phyloP scores from a whole-genome alignment of 2,329 filamentous ascomycete species.

The Nannizziopsis barbatae region DNA sequence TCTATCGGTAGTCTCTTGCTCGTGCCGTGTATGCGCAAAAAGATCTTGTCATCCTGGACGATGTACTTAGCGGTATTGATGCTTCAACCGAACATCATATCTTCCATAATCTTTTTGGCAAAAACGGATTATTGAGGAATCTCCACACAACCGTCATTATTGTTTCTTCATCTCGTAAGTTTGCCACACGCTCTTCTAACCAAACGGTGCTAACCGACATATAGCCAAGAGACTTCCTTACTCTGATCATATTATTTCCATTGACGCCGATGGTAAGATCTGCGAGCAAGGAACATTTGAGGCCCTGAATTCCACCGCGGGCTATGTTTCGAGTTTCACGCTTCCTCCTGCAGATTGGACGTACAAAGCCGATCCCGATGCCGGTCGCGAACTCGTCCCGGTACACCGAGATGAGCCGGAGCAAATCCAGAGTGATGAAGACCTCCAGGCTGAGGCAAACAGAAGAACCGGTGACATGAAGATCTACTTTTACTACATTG shows the following conservation, averaged over 20 bases:
- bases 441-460: slow-evolving; percentile 21
- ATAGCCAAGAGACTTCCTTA: slow-evolving; percentile 32
- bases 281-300: slow-evolving; percentile 34
- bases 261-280: slow-evolving; percentile 30
- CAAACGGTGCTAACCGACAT: slow-evolving; percentile 10
- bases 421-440: slow-evolving; percentile 14
- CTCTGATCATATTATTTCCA: slow-evolving; percentile 34
- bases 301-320: slow-evolving; percentile 26
- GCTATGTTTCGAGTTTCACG: slow-evolving; percentile 34
- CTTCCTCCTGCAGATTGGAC: slow-evolving; percentile 26
- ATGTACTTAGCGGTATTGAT: slow-evolving; percentile 44
- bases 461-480: slow-evolving; percentile 32
- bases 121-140: slow-evolving; percentile 36
- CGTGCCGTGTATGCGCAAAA: slow-evolving; percentile 42
- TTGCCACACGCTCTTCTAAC: background rate
- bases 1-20: slow-evolving; percentile 36
- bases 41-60: slow-evolving; percentile 41
- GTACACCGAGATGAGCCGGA: background rate
- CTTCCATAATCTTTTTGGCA: slow-evolving; percentile 38
- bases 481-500: slow-evolving; percentile 34
- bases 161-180: slow-evolving; percentile 28
- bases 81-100: slow-evolving; percentile 40
- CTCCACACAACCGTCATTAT: slow-evolving; percentile 32
- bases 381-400: background rate
- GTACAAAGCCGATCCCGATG: slow-evolving; percentile 11